Evolutionary conservation across 2,329 filamentous ascomycete species (phyloP).

Genomic region (Penicillium paneum): DNA sequence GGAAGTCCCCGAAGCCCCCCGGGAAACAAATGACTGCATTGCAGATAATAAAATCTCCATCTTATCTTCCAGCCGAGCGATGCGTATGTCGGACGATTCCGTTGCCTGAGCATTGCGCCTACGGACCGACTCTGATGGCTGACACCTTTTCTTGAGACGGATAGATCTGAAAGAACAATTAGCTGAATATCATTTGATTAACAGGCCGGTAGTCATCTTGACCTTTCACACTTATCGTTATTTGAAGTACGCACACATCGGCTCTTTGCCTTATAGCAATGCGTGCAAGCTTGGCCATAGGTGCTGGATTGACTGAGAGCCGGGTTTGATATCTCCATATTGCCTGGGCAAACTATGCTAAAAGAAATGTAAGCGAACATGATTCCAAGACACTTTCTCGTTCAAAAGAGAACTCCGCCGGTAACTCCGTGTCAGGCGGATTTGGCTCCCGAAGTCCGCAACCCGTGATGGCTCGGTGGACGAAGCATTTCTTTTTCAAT

Average conservation of each 20-base stretch:
- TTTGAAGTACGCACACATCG: constrained; percentile 24
- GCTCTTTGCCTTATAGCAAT: constrained; percentile 34
- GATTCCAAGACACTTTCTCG: neutral
- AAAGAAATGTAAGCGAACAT: neutral
- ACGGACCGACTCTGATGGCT: constrained; percentile 35
- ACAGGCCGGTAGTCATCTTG: neutral
- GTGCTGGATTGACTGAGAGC: constrained; percentile 8
- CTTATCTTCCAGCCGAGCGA: constrained; percentile 37
- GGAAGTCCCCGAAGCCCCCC: neutral
- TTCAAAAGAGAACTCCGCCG: neutral
- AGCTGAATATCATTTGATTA: constrained; percentile 1
- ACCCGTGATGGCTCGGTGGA: too few relatives aligned
- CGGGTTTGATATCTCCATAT: constrained; percentile 15
- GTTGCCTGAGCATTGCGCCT: constrained; percentile 26
- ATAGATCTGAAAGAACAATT: constrained; percentile 26
- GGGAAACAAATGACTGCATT: constrained; percentile 13
- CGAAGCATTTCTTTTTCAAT: too few relatives aligned
- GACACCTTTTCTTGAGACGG: constrained; percentile 37
- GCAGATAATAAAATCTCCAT: constrained; percentile 33
- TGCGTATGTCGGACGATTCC: constrained; percentile 31
- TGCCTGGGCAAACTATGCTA: neutral
- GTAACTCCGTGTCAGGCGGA: neutral
- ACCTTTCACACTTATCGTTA: constrained; percentile 5
- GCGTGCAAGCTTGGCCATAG: constrained; percentile 30
- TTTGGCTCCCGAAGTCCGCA: neutral